Percentiles rank a stretch among this genome's conserved stretches.
Evolutionary conservation across 2,329 filamentous ascomycete genomes (phyloP).

Genomic region (Colletotrichum sp.): DNA sequence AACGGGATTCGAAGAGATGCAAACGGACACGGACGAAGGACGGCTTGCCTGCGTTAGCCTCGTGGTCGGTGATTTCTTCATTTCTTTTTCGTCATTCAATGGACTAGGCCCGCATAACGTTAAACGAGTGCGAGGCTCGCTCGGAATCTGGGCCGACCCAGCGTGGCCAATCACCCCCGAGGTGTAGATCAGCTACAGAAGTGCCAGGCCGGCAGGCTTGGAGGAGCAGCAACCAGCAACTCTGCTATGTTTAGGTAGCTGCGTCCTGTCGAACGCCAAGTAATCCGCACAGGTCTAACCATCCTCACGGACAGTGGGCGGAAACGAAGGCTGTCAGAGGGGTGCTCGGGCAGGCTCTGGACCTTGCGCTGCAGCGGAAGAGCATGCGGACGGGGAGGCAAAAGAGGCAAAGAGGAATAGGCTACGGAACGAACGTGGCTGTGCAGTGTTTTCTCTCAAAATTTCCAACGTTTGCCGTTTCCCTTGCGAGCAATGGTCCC

Average conservation of each 20-base stretch:
- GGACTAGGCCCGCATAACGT: background rate
- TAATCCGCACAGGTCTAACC: background rate
- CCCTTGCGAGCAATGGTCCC: background rate
- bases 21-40: background rate
- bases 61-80: background rate
- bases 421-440: background rate
- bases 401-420: background rate
- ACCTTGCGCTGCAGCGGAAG: background rate
- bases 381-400: background rate
- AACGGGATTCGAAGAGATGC: background rate
- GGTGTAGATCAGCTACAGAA: background rate
- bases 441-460: background rate
- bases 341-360: background rate
- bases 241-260: background rate
- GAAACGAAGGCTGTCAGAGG: slow-evolving; percentile 1
- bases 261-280: background rate
- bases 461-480: background rate
- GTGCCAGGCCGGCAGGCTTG: background rate
- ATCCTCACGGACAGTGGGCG: background rate
- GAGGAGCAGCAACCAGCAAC: background rate
- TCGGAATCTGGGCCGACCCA: background rate
- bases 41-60: background rate
- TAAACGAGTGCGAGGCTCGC: background rate
- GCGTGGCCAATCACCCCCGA: background rate
- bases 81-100: background rate